Base-by-base conservation (phyloP, 192 early-diverging fungal species). In the Fimicolochytrium jonesii region DNA sequence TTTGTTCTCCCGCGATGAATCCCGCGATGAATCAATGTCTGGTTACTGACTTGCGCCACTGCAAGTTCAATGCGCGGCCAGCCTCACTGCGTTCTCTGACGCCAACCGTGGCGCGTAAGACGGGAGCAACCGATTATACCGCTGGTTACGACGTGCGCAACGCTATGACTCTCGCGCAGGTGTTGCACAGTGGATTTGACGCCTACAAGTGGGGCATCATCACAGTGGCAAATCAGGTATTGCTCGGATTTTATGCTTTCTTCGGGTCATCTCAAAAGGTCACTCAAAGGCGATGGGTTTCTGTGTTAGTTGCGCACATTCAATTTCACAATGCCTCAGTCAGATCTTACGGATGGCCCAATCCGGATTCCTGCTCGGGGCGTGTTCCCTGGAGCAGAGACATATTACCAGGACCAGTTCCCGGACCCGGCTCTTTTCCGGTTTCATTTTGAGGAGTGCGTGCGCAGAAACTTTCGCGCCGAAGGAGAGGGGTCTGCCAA, bases 311-410 rank as follows among this genome's bases (percentile, higher is more conserved):
- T 44, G 43, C 43, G 43, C 43, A 44, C 3, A 23, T 44, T 44
- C 13, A 44, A 44, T 23, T 44, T 44, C 13, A 44, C 37, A 39
- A 39, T 39, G 37, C 43, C 43, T 44, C 43, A 3, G 43, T 44
- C 43, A 44, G 43, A 44, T 44, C 43, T 44, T 3, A 44, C 43
- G 43, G 43, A 44, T 44, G 43, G 43, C 43, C 43, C 43, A 44
- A 44, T 44, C 43, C 43, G 43, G 43, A 44, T 44, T 44, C 43
- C 43, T 44, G 43, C 43, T 44, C 43, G 43, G 43, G 43, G 43
- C 43, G 43, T 44, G 43, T 44, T 44, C 43, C 43, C 43, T 44
- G 43, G 37, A 39, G 43, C 43, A 44, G 43, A 44, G 43, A 44
- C 43, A 3, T 44, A 44, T 44, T 44, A 44, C 43, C 43, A 44